Evolutionary conservation across 176 grass and related monocot genomes (phyloP), one percentile per base, ranked within the genome.

Genomic region (Oryza coarctata): DNA sequence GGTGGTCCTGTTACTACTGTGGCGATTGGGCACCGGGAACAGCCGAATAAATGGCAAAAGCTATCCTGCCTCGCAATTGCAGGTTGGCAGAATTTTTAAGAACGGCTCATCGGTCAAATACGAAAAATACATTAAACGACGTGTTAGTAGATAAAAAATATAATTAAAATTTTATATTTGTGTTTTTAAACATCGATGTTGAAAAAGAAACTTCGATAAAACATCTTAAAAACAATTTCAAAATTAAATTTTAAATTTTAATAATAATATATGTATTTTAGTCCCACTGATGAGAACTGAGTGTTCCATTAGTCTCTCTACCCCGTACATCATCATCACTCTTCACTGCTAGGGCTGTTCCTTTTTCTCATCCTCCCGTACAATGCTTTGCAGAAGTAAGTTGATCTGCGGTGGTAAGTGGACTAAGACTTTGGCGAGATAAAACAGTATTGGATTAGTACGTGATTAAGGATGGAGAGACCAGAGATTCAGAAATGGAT

Each of bases 31-130:
- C 47, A 33, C 25, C 31, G 57, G 88, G 63, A 78, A 32, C 61
- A 69, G 49, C 38, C 61, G 74, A 79, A 69, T 86, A 79, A 90
- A 90, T 83, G 25, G 84, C 84, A 83, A 86, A 86, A 86, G 74
- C 79, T 74, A 86, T 39, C 36, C 70, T 35, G 79, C 40, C 83
- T 86, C 3, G 74, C 83, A 0, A 67, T 78, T 36, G 83, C 88
- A 83, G 83, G 73, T 29, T 83, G 83, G 61, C 68, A 62, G 88
- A 67, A 83, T 86, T 87, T 75, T 50, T n/a, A n/a, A n/a, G n/a
- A n/a, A n/a, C n/a, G n/a, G n/a, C n/a, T n/a, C n/a, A n/a, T n/a
- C n/a, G n/a, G n/a, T n/a, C n/a, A n/a, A n/a, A n/a, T n/a, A n/a
- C n/a, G n/a, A n/a, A n/a, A n/a, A n/a, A n/a, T n/a, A n/a, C n/a